phyloP scores from a whole-genome alignment of 306 rosid species.

The Cajanus cajan region DNA sequence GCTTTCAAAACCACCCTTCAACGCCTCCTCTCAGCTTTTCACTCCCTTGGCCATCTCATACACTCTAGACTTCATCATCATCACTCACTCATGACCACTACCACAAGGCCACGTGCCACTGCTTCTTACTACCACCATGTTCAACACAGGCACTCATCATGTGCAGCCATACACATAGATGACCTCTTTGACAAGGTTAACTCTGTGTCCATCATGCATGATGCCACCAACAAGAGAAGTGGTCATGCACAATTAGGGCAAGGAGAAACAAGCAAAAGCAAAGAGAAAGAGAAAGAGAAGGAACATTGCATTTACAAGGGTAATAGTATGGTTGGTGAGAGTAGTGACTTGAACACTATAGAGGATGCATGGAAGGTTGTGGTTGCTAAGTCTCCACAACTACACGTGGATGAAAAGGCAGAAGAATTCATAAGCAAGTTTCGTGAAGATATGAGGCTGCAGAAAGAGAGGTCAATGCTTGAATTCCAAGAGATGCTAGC shows the following conservation, averaged over 20 bases:
- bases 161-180: conserved; percentile 59
- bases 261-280: conserved; percentile 41
- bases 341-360: conserved; percentile 20
- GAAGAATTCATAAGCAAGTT: conserved; percentile 42
- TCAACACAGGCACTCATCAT: conserved; percentile 16
- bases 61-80: conserved; percentile 42
- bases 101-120: conserved; percentile 22
- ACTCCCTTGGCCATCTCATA: conserved; percentile 35
- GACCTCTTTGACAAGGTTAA: conserved; percentile 45
- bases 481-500: conserved; percentile 47
- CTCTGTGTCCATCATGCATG: not conserved
- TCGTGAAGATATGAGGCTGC: conserved; percentile 47
- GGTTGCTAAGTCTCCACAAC: conserved; percentile 42
- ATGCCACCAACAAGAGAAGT: conserved; percentile 1
- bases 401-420: conserved; percentile 46
- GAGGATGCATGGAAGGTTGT: conserved; percentile 54
- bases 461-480: conserved; percentile 46
- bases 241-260: conserved; percentile 17
- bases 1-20: conserved; percentile 42
- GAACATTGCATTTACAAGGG: conserved; percentile 9
- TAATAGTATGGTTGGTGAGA: not conserved
- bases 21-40: conserved; percentile 33
- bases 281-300: conserved; percentile 28
- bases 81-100: conserved; percentile 30
- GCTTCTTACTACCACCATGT: conserved; percentile 35